Evolutionary conservation across 345 rosid genomes (phyloP).

Genomic region (Erucastrum elatum): DNA sequence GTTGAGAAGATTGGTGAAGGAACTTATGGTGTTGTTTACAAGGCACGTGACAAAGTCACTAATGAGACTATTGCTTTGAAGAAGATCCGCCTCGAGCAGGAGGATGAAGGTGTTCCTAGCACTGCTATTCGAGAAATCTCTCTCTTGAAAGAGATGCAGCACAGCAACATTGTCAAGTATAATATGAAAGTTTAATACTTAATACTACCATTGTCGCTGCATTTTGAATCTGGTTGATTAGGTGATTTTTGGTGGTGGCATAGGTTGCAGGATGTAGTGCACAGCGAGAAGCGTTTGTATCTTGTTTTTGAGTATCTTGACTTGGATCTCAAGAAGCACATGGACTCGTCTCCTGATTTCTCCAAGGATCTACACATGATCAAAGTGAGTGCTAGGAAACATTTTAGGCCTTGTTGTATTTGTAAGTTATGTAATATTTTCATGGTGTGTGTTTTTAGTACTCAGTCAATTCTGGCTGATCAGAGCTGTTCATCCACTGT

Average conservation of each 20-base stretch:
- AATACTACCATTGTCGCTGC: background rate
- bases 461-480: conserved; percentile 23
- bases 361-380: conserved; percentile 72
- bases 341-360: conserved; percentile 94
- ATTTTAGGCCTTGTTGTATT: background rate
- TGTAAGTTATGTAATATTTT: background rate
- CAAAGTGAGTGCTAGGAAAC: conserved; percentile 60
- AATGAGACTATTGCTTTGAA: conserved; percentile 94
- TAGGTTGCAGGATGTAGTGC: conserved; percentile 75
- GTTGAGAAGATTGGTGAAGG: conserved; percentile 99
- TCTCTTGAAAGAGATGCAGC: conserved; percentile 97
- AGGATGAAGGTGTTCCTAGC: conserved; percentile 99
- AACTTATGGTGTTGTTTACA: conserved; percentile 96
- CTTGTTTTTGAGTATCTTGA: conserved; percentile 97
- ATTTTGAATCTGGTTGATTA: background rate
- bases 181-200: background rate
- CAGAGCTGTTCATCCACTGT: conserved; percentile 13
- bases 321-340: conserved; percentile 95
- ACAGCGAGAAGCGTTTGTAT: conserved; percentile 90
- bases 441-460: background rate
- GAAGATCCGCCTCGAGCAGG: conserved; percentile 97
- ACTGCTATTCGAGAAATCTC: conserved; percentile 97
- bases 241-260: background rate
- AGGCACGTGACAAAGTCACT: conserved; percentile 85
- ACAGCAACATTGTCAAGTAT: conserved; percentile 90